Base-by-base conservation (phyloP, 352 stramenopile genomes). In the Globisporangium apiculatum region DNA sequence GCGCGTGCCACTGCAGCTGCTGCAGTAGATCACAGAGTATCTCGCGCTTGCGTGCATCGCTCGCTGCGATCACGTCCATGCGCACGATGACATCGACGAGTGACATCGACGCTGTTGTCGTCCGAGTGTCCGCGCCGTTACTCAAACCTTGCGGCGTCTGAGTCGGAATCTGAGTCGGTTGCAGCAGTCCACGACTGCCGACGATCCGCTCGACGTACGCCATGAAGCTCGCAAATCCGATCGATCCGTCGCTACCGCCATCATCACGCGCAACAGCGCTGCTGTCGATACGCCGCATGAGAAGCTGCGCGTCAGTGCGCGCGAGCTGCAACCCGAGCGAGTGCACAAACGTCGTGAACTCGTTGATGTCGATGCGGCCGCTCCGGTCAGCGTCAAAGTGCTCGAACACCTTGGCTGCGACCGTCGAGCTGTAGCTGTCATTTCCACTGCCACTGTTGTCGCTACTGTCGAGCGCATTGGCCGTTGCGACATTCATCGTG, bases 341-440 rank as follows among this genome's bases (percentile, higher is more conserved):
- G 2, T 57, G 45, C 3, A 87, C 52, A 12, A 89, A 62, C 0
- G 68, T 43, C 0, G 60, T 42, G 53, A 91, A 91, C 57, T 91
- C 81, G 17, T 64, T 57, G 7, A 66, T 53, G 9, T 91, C 81
- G 14, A 91, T 86, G 37, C 67, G 65, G 12, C 76, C 81, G 50
- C 73, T 89, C 38, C 53, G 58, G 31, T 89, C 78, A 1, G 48
- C 52, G 56, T 87, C 78, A 46, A 85, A 83, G 7, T 71, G 64
- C 41, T 76, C 65, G 58, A 89, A 87, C 0, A 91, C 46, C 36
- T 77, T 71, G 5, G 81, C 51, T 17, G 48, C 62, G 0, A 64
- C 61, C 5, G 57, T 51, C 0, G 60, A 6, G 10, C 54, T 60
- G 24, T 48, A 58, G 47, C 42, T 68, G 2, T 31, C 24, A 31